A percentile compares a stretch with the other conserved stretches of the same genome.
These are phyloP conservation scores for Juglanconis sp. DNA, from an alignment of 2,329 filamentous ascomycete genomes.

Conservation along the genomic window DNA sequence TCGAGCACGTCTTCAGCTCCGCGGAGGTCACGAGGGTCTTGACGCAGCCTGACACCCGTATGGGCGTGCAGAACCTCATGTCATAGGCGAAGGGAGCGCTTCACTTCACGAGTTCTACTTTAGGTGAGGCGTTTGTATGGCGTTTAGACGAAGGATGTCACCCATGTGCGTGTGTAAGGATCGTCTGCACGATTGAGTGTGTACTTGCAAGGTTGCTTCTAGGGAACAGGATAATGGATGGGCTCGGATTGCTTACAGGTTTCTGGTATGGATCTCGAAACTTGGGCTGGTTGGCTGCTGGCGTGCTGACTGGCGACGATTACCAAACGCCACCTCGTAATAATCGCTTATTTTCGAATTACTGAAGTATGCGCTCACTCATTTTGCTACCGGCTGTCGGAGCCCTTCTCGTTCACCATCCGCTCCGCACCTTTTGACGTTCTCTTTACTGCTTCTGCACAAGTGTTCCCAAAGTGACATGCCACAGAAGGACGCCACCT, in stretches of 20 bases:
- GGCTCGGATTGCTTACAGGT: background rate
- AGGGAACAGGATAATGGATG: background rate
- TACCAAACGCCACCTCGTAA: background rate
- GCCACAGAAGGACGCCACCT: background rate
- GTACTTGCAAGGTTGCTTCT: background rate
- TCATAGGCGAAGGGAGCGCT: conserved; percentile 17
- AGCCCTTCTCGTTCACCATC: background rate
- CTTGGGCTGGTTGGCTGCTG: conserved; percentile 1
- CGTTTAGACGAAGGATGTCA: conserved; percentile 6
- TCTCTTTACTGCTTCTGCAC: background rate
- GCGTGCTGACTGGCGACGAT: background rate
- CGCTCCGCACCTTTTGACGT: background rate
- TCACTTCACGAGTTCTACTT: background rate
- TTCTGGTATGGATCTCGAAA: background rate
- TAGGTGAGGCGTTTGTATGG: background rate
- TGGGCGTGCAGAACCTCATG: conserved; percentile 51
- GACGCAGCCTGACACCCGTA: conserved; percentile 52
- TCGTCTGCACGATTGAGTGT: background rate
- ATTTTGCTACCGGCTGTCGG: background rate
- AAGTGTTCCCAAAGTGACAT: background rate
- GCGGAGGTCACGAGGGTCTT: conserved; percentile 49
- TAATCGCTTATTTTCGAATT: background rate
- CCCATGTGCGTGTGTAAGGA: background rate
- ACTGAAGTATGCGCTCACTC: background rate
- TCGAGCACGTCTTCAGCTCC: conserved; percentile 48